Percentiles rank a stretch among this genome's conserved stretches.
Evolutionary conservation across 2,329 filamentous ascomycete species (phyloP).

Genomic region (Trichoderma atroviride): DNA sequence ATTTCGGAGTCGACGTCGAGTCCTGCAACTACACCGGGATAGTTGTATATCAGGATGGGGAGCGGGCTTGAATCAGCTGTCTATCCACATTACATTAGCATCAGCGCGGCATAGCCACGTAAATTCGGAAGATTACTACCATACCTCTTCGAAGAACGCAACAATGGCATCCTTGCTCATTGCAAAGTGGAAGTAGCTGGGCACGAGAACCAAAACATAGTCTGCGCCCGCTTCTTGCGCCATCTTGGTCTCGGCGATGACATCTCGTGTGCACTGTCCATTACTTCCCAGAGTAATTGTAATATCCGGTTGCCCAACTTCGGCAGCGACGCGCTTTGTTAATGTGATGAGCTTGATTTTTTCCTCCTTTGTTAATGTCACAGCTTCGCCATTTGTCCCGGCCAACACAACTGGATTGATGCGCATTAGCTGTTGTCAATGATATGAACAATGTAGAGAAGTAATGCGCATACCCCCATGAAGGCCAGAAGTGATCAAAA

Average conservation of each 20-base stretch:
- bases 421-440: slow-evolving; percentile 25
- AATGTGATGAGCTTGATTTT: slow-evolving; percentile 62
- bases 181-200: slow-evolving; percentile 70
- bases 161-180: slow-evolving; percentile 55
- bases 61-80: slow-evolving; percentile 62
- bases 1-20: slow-evolving; percentile 69
- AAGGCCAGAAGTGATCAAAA: slow-evolving; percentile 53
- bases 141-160: slow-evolving; percentile 61
- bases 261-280: slow-evolving; percentile 66
- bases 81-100: slow-evolving; percentile 24
- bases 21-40: slow-evolving; percentile 67
- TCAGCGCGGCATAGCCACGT: neutral
- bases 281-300: slow-evolving; percentile 69
- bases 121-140: neutral
- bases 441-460: neutral
- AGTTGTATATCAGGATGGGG: slow-evolving; percentile 73
- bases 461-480: slow-evolving; percentile 46
- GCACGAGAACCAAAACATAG: slow-evolving; percentile 68
- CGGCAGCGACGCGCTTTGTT: slow-evolving; percentile 62
- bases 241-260: slow-evolving; percentile 65
- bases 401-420: slow-evolving; percentile 60
- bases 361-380: slow-evolving; percentile 67
- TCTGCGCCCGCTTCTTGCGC: slow-evolving; percentile 66
- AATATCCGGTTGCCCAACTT: slow-evolving; percentile 57
- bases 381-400: slow-evolving; percentile 74